These are phyloP conservation scores for Glutinoglossum americanum DNA, from an alignment of 495 filamentous ascomycete genomes.

Conservation along the genomic window DNA sequence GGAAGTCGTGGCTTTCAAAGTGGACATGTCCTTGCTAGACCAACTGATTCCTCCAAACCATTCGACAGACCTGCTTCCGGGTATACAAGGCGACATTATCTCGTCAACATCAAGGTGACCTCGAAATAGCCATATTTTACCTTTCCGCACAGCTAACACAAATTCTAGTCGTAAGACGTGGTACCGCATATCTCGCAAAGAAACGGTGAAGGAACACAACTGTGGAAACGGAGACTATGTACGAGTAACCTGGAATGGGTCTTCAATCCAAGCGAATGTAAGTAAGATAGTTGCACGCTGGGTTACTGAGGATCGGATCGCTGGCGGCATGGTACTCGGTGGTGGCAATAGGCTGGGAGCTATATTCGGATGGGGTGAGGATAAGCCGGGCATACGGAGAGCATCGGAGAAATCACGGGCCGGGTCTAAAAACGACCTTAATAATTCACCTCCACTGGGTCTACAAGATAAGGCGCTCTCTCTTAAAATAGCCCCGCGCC, in stretches of 20 bases:
- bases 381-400: neutral
- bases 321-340: conserved; percentile 26
- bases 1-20: neutral
- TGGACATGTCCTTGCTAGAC: neutral
- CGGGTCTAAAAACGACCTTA: neutral
- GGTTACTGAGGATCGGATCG: conserved; percentile 36
- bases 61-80: neutral
- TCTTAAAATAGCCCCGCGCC: neutral
- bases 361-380: conserved; percentile 27
- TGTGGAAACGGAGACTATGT: conserved; percentile 33
- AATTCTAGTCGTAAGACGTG: conserved; percentile 28
- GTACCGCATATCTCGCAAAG: conserved; percentile 37
- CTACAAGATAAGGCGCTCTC: neutral
- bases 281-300: conserved; percentile 33
- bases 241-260: conserved; percentile 30
- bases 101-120: neutral
- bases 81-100: neutral
- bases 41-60: neutral
- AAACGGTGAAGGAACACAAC: conserved; percentile 32
- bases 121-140: conserved; percentile 17
- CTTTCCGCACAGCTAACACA: conserved; percentile 17
- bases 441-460: too few relatives aligned
- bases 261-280: conserved; percentile 26
- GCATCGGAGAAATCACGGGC: neutral
- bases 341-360: conserved; percentile 7